Percentiles rank a stretch among this genome's conserved stretches.
phyloP scores from a whole-genome alignment of 768 basidiomycete species.

The Lentinula boryana region DNA sequence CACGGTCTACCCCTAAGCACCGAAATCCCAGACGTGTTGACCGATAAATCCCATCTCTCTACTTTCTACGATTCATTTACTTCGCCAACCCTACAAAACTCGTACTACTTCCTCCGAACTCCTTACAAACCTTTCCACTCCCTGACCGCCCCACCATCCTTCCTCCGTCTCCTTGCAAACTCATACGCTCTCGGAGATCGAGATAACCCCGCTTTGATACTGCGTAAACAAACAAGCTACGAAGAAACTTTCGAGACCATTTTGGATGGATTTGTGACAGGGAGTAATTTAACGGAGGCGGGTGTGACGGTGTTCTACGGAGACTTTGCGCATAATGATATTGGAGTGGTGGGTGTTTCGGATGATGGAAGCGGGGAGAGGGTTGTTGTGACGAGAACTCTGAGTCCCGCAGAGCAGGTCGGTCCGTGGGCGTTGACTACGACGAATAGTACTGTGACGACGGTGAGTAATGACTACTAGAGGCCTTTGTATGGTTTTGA shows the following conservation, averaged over 20 bases:
- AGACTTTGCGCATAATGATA: conserved; percentile 31
- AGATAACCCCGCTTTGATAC: conserved; percentile 27
- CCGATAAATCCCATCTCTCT: conserved; percentile 18
- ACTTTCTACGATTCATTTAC: conserved; percentile 23
- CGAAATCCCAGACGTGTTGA: conserved; percentile 22
- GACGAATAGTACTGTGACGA: conserved; percentile 22
- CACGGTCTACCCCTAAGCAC: conserved; percentile 22
- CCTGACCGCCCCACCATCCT: conserved; percentile 20
- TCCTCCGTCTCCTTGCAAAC: conserved; percentile 26
- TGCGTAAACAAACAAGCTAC: conserved; percentile 32
- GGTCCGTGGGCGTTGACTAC: conserved; percentile 28
- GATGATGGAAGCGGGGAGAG: conserved; percentile 15
- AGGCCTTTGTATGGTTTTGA: no score
- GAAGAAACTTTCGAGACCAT: conserved; percentile 30
- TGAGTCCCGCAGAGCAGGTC: conserved; percentile 24
- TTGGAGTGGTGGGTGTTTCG: conserved; percentile 21
- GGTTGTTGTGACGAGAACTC: conserved; percentile 23
- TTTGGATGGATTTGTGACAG: conserved; percentile 23
- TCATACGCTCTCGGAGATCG: conserved; percentile 32
- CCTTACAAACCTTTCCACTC: conserved; percentile 32
- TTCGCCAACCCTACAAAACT: conserved; percentile 17
- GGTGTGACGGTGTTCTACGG: conserved; percentile 30
- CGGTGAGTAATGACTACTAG: conserved; percentile 13
- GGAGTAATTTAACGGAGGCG: conserved; percentile 27
- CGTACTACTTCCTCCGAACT: conserved; percentile 32